Percentiles rank a stretch among this genome's conserved stretches.
Conservation (phyloP, 1,284 basidiomycete genomes). For the Moesziomyces parantarcticus region DNA sequence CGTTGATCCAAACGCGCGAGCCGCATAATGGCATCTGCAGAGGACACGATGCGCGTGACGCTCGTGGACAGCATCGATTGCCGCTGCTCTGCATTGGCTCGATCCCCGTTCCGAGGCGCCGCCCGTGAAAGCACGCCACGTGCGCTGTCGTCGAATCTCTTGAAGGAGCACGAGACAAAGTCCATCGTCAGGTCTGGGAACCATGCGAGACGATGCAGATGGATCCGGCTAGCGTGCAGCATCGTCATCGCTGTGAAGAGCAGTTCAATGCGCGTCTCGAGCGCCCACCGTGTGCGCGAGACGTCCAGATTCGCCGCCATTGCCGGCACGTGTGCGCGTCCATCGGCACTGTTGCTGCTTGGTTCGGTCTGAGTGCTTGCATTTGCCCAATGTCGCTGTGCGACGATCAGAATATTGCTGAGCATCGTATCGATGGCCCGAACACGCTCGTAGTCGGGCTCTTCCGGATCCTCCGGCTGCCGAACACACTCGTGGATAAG, state of each 20-base stretch:
- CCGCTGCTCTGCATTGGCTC: background rate
- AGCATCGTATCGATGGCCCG: constrained; percentile 20
- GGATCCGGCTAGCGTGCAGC: constrained; percentile 18
- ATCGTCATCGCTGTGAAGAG: constrained; percentile 15
- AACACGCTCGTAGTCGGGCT: constrained; percentile 13
- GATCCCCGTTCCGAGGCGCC: background rate
- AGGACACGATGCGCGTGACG: constrained; percentile 18
- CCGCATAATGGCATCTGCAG: constrained; percentile 21
- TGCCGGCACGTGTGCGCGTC: background rate
- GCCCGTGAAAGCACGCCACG: background rate
- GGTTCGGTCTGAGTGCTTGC: constrained; percentile 1
- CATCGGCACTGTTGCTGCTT: background rate
- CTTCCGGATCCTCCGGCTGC: constrained; percentile 6
- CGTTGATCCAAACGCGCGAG: constrained; percentile 14
- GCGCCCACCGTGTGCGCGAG: background rate
- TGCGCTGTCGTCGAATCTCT: background rate
- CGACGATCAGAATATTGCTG: constrained; percentile 24
- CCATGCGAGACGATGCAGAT: constrained; percentile 21
- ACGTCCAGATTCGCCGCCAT: background rate
- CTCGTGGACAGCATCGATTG: constrained; percentile 11
- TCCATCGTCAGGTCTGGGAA: constrained; percentile 25
- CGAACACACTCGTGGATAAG: constrained; percentile 18
- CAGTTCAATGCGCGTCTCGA: constrained; percentile 17
- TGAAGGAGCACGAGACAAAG: constrained; percentile 24
- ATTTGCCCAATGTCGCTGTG: constrained; percentile 6